Conservation (phyloP, 1,139 yeast genomes). For the Yamadazyma atlantica region DNA sequence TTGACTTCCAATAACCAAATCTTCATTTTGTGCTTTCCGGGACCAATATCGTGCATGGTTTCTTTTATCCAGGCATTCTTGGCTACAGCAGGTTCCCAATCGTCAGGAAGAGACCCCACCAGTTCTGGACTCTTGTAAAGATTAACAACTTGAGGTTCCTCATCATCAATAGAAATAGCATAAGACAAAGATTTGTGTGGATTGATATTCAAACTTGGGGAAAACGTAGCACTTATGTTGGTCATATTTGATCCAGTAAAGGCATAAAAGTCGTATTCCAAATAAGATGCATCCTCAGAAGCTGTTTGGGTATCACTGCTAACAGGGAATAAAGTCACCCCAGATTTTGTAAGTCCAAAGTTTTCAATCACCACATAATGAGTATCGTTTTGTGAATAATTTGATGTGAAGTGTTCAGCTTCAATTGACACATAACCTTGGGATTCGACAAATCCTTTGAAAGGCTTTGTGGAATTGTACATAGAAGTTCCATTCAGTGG, state of each 20-base stretch:
- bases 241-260: slow-evolving; percentile 17
- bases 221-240: slow-evolving; percentile 14
- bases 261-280: slow-evolving; percentile 17
- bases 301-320: slow-evolving; percentile 16
- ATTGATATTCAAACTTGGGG: slow-evolving; percentile 16
- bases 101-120: slow-evolving; percentile 15
- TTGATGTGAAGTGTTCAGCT: slow-evolving; percentile 14
- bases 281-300: slow-evolving; percentile 12
- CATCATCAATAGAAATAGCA: slow-evolving; percentile 17
- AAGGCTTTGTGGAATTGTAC: slow-evolving; percentile 2
- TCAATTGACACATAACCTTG: slow-evolving; percentile 16
- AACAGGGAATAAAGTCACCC: slow-evolving; percentile 17
- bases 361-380: slow-evolving; percentile 10
- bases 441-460: slow-evolving; percentile 15
- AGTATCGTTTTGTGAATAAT: slow-evolving; percentile 11
- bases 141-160: slow-evolving; percentile 15
- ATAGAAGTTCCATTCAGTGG: neutral
- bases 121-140: slow-evolving; percentile 14
- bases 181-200: slow-evolving; percentile 17
- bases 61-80: slow-evolving; percentile 16
- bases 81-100: slow-evolving; percentile 17
- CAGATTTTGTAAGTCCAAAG: slow-evolving; percentile 16
- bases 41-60: slow-evolving; percentile 14
- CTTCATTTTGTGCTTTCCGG: slow-evolving; percentile 16
- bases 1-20: slow-evolving; percentile 17